A percentile compares a stretch with the other conserved stretches of the same genome.
Evolutionary conservation across 148 eudicot genomes (phyloP).

Genomic region (Chenopodium quinoa): DNA sequence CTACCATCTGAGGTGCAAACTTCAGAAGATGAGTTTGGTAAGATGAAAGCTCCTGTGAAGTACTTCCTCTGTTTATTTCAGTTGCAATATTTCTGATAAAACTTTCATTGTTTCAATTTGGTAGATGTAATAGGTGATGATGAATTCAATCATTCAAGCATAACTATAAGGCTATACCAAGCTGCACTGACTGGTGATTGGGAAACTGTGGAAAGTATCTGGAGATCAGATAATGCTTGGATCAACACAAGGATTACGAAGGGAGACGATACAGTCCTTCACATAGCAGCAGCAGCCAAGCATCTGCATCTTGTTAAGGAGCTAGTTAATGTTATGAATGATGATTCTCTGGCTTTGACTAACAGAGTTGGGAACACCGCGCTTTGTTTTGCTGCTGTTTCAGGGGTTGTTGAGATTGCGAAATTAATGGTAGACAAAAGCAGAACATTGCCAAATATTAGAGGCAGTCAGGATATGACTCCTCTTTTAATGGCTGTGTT

Average conservation of each 20-base stretch:
- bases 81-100: neutral
- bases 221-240: neutral
- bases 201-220: neutral
- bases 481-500: conserved; percentile 28
- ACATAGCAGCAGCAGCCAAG: conserved; percentile 28
- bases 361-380: conserved; percentile 31
- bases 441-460: conserved; percentile 20
- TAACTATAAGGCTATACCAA: conserved; percentile 3
- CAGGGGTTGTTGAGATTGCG: conserved; percentile 30
- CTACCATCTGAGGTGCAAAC: neutral
- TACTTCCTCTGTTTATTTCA: too few relatives aligned
- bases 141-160: neutral
- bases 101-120: neutral
- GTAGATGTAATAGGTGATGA: neutral
- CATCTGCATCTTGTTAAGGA: conserved; percentile 14
- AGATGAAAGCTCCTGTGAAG: neutral
- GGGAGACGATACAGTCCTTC: conserved; percentile 32
- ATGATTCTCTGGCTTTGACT: neutral
- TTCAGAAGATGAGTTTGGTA: conserved; percentile 14
- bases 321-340: conserved; percentile 11
- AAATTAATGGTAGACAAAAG: conserved; percentile 16
- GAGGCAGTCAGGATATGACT: conserved; percentile 29
- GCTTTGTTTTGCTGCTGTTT: conserved; percentile 30
- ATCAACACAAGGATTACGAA: conserved; percentile 19
- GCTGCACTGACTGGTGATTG: conserved; percentile 25